phyloP scores from a whole-genome alignment of 2,329 filamentous ascomycete species.

The Arachnopeziza araneosa region DNA sequence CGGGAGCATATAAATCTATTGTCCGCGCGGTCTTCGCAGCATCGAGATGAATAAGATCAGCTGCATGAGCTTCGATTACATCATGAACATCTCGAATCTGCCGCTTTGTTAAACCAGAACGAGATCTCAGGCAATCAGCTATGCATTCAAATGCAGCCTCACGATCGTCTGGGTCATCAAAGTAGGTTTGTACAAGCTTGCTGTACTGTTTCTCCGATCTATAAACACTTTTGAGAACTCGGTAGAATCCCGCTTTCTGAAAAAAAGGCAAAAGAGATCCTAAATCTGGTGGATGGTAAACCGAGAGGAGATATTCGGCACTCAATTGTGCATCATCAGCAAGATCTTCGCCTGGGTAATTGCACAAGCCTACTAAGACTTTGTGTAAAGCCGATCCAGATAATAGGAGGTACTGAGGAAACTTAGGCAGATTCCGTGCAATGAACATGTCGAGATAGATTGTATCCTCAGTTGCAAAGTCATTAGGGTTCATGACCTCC shows the following conservation, averaged over 20 bases:
- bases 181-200: constrained; percentile 72
- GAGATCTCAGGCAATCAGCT: constrained; percentile 63
- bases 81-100: constrained; percentile 67
- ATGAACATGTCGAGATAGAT: constrained; percentile 99
- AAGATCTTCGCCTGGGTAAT: constrained; percentile 73
- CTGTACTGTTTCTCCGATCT: constrained; percentile 73
- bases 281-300: constrained; percentile 85
- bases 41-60: constrained; percentile 52
- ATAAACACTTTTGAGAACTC: constrained; percentile 87
- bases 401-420: constrained; percentile 89
- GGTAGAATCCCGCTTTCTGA: constrained; percentile 75
- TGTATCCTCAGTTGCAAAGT: constrained; percentile 74
- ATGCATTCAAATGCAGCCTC: constrained; percentile 75
- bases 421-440: constrained; percentile 91
- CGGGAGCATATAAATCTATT: constrained; percentile 49
- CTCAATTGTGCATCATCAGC: constrained; percentile 96
- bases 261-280: constrained; percentile 71
- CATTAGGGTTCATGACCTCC: constrained; percentile 76
- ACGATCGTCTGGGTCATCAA: constrained; percentile 76
- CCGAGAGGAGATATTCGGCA: constrained; percentile 86
- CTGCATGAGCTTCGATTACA: constrained; percentile 52
- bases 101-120: constrained; percentile 57
- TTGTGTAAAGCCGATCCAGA: constrained; percentile 79
- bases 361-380: constrained; percentile 76
- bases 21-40: constrained; percentile 49